phyloP scores from a whole-genome alignment of 2,329 filamentous ascomycete species.

The Hymenoscyphus infarciens region DNA sequence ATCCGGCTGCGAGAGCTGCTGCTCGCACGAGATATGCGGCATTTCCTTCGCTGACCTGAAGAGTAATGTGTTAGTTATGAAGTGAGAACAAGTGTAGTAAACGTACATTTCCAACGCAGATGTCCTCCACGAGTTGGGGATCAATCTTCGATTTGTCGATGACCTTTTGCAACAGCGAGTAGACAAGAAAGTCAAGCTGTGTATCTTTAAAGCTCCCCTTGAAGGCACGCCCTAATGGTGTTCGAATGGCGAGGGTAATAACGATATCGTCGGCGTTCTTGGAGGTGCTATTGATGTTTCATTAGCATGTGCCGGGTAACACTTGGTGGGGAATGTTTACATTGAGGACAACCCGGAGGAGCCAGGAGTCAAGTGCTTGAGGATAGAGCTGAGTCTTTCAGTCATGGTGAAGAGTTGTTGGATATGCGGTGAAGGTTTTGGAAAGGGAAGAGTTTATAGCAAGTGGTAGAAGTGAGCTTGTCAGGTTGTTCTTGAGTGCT shows the following conservation, averaged over 20 bases:
- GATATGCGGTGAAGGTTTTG: neutral
- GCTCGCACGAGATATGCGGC: constrained; percentile 93
- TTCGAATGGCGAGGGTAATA: constrained; percentile 88
- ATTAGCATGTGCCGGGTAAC: constrained; percentile 27
- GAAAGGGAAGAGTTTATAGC: neutral
- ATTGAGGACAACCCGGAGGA: constrained; percentile 70
- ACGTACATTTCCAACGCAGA: constrained; percentile 84
- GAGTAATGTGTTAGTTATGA: neutral
- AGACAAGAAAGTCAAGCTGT: constrained; percentile 78
- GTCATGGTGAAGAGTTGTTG: constrained; percentile 58
- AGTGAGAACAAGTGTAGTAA: neutral
- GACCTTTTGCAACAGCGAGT: constrained; percentile 76
- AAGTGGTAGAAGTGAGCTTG: neutral
- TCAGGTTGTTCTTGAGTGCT: no score
- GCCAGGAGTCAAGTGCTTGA: constrained; percentile 78
- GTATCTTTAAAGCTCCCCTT: constrained; percentile 98
- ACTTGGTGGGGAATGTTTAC: constrained; percentile 51
- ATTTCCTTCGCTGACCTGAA: constrained; percentile 68
- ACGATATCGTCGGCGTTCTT: constrained; percentile 97
- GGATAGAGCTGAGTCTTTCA: constrained; percentile 81
- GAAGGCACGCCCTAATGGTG: constrained; percentile 79
- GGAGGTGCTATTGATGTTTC: constrained; percentile 58
- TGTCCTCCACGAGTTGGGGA: constrained; percentile 79
- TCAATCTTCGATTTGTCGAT: constrained; percentile 71
- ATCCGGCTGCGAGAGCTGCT: constrained; percentile 82